phyloP scores from a whole-genome alignment of 352 stramenopile species.

The Phytophthora brassicae region DNA sequence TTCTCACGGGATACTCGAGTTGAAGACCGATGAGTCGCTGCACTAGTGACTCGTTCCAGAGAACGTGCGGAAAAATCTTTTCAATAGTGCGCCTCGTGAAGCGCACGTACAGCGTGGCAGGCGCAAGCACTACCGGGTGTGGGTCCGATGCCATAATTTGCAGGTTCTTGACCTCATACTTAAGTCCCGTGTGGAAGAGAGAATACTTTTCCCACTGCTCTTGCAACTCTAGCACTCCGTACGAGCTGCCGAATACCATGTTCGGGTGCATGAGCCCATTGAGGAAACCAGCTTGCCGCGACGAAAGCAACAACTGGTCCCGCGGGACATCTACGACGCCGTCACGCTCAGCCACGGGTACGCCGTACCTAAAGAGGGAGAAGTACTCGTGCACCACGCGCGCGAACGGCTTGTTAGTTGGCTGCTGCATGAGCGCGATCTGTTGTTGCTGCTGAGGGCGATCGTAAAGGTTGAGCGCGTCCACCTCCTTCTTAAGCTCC shows the following conservation, averaged over 20 bases:
- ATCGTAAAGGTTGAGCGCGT: conserved; percentile 29
- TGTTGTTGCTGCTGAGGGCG: conserved; percentile 21
- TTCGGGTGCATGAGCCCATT: conserved; percentile 49
- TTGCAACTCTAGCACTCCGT: conserved; percentile 46
- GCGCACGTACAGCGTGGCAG: conserved; percentile 49
- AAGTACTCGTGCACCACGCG: conserved; percentile 66
- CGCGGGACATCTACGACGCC: conserved; percentile 8
- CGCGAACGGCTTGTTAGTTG: conserved; percentile 30
- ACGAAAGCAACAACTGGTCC: conserved; percentile 32
- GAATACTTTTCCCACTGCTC: conserved; percentile 74
- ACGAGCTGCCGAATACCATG: conserved; percentile 52
- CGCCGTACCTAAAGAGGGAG: conserved; percentile 57
- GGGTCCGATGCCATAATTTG: conserved; percentile 42
- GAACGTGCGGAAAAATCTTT: conserved; percentile 65
- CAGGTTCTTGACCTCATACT: conserved; percentile 47
- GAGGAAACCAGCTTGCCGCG: conserved; percentile 34
- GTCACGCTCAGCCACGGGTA: conserved; percentile 33
- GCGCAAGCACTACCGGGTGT: conserved; percentile 47
- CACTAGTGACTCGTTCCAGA: conserved; percentile 64
- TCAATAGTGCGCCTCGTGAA: conserved; percentile 65
- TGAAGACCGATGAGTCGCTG: conserved; percentile 64
- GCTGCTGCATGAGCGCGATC: conserved; percentile 11
- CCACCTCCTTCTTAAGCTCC: conserved; percentile 45
- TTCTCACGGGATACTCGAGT: conserved; percentile 50
- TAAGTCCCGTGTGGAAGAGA: conserved; percentile 50